Percentiles rank a stretch among this genome's conserved stretches.
Evolutionary conservation across 2,329 filamentous ascomycete genomes (phyloP).

Genomic region (Aspergillus chevalieri): DNA sequence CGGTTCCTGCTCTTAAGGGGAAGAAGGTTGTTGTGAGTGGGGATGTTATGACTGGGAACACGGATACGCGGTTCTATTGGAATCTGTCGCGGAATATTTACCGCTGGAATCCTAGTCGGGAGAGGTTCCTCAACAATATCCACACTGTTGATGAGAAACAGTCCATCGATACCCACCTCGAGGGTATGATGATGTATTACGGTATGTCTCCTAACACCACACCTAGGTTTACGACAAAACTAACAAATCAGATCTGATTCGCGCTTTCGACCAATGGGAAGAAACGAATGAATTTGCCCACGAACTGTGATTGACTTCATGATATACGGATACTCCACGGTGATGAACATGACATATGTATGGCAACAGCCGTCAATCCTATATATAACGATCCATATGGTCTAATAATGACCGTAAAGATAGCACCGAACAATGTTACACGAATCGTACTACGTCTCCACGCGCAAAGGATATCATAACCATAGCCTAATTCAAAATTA

Average conservation of each 20-base stretch:
- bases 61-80: slow-evolving; percentile 51
- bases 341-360: not conserved
- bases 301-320: not conserved
- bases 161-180: slow-evolving; percentile 37
- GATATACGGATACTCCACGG: not conserved
- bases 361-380: not conserved
- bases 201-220: slow-evolving; percentile 18
- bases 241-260: slow-evolving; percentile 22
- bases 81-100: slow-evolving; percentile 48
- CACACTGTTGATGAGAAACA: slow-evolving; percentile 49
- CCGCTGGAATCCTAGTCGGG: slow-evolving; percentile 45
- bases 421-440: slow-evolving; percentile 4
- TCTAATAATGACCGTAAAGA: not conserved
- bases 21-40: slow-evolving; percentile 38
- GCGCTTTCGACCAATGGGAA: slow-evolving; percentile 25
- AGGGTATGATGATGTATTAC: slow-evolving; percentile 40
- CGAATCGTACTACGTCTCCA: not conserved
- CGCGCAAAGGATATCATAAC: slow-evolving; percentile 5
- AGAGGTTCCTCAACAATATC: slow-evolving; percentile 39
- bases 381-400: not conserved
- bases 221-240: not conserved
- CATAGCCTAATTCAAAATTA: slow-evolving; percentile 25
- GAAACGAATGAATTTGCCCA: not conserved
- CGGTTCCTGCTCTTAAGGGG: slow-evolving; percentile 19
- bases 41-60: slow-evolving; percentile 49